Evolutionary conservation across 2,329 filamentous ascomycete genomes (phyloP), one percentile per base, ranked within the genome.

Genomic region (Neonectria punicea): DNA sequence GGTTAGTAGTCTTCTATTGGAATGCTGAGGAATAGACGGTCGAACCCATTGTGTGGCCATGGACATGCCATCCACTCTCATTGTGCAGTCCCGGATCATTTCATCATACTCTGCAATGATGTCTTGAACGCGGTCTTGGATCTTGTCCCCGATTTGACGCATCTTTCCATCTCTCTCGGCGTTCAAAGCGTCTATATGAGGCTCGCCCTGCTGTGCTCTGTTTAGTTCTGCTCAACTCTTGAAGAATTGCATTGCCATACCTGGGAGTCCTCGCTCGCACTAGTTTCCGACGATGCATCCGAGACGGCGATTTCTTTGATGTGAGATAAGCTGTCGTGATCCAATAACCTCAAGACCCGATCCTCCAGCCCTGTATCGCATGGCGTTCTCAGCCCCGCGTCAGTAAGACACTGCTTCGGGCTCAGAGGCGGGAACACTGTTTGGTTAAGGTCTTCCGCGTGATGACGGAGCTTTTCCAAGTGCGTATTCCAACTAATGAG

Each of bases 31-130:
- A 49, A 13, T 16, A n/a, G 9, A 49, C 14, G 14, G 18, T 20
- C 39, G 39, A 20, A 49, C 58, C 60, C 55, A 58, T 58, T 63
- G 60, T 2, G 66, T 65, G 1, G 64, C 57, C 66, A 67, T 63
- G 1, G 58, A 34, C 66, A 67, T 68, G 2, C 56, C 61, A 11
- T 68, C 66, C 18, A 67, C 36, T 1, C 53, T 56, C 14, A 41
- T 43, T 22, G 56, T 61, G 3, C 66, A 68, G 4, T 68, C 60
- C 34, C 61, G 41, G 5, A 62, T 56, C 36, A 61, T 58, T 2
- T 64, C 56, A 8, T 61, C 32, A 4, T 68, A 68, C 2, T 68
- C 66, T 2, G 47, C 47, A 9, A 46, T 67, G 5, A 68, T 55
- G 5, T 68, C 53, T 0, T n/a, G 22, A 1, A 68, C 20, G 0